phyloP scores from a whole-genome alignment of 2,329 filamentous ascomycete species.

The Colletotrichum sp. region DNA sequence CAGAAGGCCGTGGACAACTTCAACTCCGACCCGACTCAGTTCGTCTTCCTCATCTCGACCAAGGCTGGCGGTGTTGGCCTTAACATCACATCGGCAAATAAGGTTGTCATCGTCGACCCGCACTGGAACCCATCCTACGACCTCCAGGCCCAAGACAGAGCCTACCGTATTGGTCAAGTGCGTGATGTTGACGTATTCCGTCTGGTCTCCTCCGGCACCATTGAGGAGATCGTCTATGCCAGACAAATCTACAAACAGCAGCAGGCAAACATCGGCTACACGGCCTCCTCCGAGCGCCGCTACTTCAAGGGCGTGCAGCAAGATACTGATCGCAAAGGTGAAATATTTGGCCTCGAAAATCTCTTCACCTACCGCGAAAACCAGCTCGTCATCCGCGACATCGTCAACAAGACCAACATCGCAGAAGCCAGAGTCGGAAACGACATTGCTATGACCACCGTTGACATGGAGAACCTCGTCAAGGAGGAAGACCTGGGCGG shows the following conservation, averaged over 20 bases:
- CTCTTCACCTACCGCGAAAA: conserved; percentile 83
- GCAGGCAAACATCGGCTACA: conserved; percentile 97
- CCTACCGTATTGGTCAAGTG: conserved; percentile 92
- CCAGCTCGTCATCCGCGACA: conserved; percentile 85
- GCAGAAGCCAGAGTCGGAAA: conserved; percentile 89
- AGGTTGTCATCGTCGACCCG: conserved; percentile 95
- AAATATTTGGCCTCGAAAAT: conserved; percentile 91
- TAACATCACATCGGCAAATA: conserved; percentile 97
- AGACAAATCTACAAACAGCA: conserved; percentile 99
- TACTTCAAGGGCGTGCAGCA: conserved; percentile 97
- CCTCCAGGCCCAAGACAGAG: conserved; percentile 93
- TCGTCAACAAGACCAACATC: conserved; percentile 98
- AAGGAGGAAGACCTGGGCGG: conserved; percentile 48
- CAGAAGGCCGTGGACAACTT: conserved; percentile 86
- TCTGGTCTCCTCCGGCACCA: conserved; percentile 86
- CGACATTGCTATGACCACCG: conserved; percentile 79
- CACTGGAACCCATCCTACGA: conserved; percentile 98
- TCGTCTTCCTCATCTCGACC: conserved; percentile 95
- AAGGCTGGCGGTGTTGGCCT: conserved; percentile 91
- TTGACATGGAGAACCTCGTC: conserved; percentile 70
- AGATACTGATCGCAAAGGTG: conserved; percentile 80
- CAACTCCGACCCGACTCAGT: conserved; percentile 85
- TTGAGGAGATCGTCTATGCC: conserved; percentile 97
- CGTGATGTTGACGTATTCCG: conserved; percentile 96
- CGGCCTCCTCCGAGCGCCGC: conserved; percentile 85